phyloP scores from a whole-genome alignment of 164 flowering plant genomes.

The Sextonia rubra region DNA sequence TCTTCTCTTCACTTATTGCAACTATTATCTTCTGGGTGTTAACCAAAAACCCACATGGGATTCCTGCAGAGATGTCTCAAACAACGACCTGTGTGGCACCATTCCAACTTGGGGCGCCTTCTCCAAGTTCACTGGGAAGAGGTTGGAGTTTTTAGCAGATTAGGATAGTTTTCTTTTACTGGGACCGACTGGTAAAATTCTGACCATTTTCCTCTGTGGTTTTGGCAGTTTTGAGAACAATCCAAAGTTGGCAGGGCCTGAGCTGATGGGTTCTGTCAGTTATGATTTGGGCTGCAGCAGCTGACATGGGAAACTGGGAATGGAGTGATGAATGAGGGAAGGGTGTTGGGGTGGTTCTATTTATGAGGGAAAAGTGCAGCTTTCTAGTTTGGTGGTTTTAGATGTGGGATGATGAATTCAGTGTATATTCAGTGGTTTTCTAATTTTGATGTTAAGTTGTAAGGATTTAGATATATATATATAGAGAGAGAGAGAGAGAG shows the following conservation, averaged over 20 bases:
- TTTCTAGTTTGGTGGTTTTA: neutral
- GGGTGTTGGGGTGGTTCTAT: neutral
- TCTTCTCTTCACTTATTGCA: neutral
- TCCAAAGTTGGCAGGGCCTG: conserved; percentile 74
- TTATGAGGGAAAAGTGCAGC: neutral
- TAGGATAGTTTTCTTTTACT: neutral
- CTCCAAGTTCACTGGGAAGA: conserved; percentile 56
- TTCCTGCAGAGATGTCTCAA: conserved; percentile 58
- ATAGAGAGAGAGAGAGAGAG: too few species aligned
- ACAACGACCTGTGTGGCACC: conserved; percentile 69
- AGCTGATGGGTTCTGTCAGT: conserved; percentile 76
- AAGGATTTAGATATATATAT: neutral
- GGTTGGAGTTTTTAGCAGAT: conserved; percentile 26
- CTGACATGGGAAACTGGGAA: conserved; percentile 8
- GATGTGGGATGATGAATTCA: neutral
- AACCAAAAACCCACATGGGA: neutral
- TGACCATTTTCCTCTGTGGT: neutral
- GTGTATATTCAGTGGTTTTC: neutral
- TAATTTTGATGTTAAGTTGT: neutral
- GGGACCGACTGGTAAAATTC: neutral
- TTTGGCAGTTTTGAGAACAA: conserved; percentile 65
- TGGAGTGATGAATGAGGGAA: neutral
- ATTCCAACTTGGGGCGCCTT: conserved; percentile 65
- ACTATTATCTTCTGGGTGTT: neutral
- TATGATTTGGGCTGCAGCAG: conserved; percentile 48